Conservation (phyloP, 2,329 filamentous ascomycete species). For the Pyricularia sp. region DNA sequence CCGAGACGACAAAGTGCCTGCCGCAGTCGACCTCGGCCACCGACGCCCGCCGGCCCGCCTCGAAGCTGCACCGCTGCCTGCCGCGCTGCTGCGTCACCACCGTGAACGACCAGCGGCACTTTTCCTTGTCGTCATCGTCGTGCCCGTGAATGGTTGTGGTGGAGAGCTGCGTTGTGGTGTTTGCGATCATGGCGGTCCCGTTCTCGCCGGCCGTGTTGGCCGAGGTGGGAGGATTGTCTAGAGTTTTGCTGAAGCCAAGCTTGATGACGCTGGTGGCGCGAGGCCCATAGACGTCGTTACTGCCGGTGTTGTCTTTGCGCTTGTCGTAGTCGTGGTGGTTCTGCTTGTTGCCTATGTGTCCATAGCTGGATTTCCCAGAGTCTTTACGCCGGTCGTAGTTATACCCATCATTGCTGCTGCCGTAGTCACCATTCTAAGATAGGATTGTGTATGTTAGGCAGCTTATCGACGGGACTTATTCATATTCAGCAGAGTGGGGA, state of each 20-base stretch:
- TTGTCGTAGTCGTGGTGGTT: not conserved
- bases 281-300: not conserved
- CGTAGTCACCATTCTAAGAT: not conserved
- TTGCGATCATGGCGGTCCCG: not conserved
- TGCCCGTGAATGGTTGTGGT: not conserved
- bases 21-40: constrained; percentile 8
- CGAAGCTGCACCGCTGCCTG: not conserved
- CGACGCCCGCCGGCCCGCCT: not conserved
- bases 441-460: not conserved
- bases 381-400: not conserved
- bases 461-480: not conserved
- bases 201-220: not conserved
- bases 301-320: not conserved
- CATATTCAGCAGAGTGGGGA: not conserved
- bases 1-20: constrained; percentile 36
- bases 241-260: not conserved
- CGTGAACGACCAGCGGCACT: not conserved
- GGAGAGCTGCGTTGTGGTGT: not conserved
- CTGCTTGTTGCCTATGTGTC: not conserved
- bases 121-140: not conserved
- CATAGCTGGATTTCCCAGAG: not conserved
- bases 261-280: not conserved
- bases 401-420: not conserved
- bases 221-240: not conserved
- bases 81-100: not conserved